A percentile compares a stretch with the other conserved stretches of the same genome.
Conservation (phyloP, 2,329 filamentous ascomycete genomes). For the Phaeosphaeria sp. region DNA sequence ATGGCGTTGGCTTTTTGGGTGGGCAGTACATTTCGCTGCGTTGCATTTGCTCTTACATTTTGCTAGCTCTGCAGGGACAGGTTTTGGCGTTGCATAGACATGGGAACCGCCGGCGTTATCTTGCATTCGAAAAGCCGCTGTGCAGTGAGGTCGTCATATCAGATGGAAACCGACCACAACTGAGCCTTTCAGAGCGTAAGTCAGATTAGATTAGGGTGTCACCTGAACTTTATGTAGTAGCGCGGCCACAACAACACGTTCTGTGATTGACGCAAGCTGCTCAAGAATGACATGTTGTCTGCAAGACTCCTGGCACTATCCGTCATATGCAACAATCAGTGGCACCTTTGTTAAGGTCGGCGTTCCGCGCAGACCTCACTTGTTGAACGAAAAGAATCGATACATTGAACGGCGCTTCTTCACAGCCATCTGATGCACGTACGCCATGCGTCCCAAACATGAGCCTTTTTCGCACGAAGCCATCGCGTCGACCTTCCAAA, state of each 20-base stretch:
- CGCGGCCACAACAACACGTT: not conserved
- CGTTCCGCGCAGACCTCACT: not conserved
- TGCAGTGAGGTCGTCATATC: not conserved
- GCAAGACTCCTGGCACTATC: not conserved
- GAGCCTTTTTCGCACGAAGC: not conserved
- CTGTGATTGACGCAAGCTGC: not conserved
- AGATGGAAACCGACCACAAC: not conserved
- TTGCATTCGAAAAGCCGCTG: not conserved
- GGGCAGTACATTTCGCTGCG: not conserved
- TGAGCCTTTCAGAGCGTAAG: not conserved
- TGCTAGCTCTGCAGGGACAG: conserved; percentile 24
- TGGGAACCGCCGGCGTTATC: conserved; percentile 10
- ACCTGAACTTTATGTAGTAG: not conserved
- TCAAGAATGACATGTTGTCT: not conserved
- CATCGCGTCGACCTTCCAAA: not conserved
- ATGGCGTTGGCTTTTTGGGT: conserved; percentile 15
- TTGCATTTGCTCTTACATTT: conserved; percentile 14
- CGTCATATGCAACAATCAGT: not conserved
- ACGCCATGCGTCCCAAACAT: not conserved
- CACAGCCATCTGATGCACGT: not conserved
- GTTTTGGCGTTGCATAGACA: conserved; percentile 27
- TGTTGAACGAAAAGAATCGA: conserved; percentile 7
- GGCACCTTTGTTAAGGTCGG: too few relatives aligned
- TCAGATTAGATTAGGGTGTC: not conserved
- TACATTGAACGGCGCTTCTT: not conserved